Conservation (phyloP, 345 rosid genomes). For the Crucihimalaya himalaica region DNA sequence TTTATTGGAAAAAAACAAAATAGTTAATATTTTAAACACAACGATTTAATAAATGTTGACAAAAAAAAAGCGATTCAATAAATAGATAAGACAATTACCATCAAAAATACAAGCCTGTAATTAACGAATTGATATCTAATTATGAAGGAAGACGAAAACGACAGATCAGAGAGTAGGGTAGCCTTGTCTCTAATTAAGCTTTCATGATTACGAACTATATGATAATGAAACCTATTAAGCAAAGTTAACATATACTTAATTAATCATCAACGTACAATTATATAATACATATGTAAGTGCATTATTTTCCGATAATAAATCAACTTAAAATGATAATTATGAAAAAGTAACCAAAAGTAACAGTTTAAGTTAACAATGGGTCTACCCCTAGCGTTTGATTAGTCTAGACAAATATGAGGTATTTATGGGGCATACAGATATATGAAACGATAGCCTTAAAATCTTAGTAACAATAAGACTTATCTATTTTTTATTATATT, state of each 20-base stretch:
- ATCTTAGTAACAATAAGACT: neutral
- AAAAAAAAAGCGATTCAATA: too few species aligned
- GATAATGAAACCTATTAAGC: slow-evolving; percentile 13
- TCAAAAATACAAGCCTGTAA: slow-evolving; percentile 2
- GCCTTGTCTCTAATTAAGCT: slow-evolving; percentile 16
- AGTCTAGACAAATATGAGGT: neutral
- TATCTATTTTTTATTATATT: too few species aligned
- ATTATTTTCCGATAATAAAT: neutral
- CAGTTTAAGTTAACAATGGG: neutral
- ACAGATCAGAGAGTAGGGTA: neutral
- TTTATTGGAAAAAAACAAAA: neutral
- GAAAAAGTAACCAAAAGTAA: neutral
- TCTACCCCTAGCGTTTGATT: neutral
- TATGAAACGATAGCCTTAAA: neutral
- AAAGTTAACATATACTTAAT: slow-evolving; percentile 7
- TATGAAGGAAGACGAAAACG: neutral
- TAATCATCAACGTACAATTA: neutral
- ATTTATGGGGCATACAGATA: neutral
- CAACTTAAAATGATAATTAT: neutral
- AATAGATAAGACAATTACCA: neutral
- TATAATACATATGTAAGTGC: neutral
- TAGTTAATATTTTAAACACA: neutral
- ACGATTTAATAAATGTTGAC: neutral
- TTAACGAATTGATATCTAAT: neutral
- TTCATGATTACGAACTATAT: slow-evolving; percentile 35